Evolutionary conservation across 352 stramenopile genomes (phyloP).

Genomic region (Pythium insidiosum): DNA sequence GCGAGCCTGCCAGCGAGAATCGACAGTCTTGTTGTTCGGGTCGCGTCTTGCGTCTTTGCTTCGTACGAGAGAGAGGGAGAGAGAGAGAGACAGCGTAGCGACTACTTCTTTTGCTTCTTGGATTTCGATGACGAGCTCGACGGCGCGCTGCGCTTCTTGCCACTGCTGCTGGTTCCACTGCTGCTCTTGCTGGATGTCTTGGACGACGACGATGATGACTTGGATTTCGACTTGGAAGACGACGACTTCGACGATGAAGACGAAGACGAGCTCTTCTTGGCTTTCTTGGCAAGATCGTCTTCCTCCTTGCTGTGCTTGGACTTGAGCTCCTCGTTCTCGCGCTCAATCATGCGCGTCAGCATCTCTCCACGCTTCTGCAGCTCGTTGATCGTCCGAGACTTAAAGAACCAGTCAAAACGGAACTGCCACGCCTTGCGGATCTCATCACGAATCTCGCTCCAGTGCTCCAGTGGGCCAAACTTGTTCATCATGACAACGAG

Average conservation of each 20-base stretch:
- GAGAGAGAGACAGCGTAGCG: no score
- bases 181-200: constrained; percentile 48
- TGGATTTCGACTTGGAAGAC: constrained; percentile 55
- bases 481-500: constrained; percentile 98
- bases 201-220: constrained; percentile 52
- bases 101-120: constrained; percentile 75
- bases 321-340: constrained; percentile 88
- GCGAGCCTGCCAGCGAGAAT: no score
- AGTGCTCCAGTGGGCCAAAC: constrained; percentile 94
- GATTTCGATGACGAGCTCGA: constrained; percentile 34
- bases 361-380: constrained; percentile 95
- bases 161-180: constrained; percentile 37
- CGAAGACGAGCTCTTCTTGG: constrained; percentile 45
- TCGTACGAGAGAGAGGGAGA: no score
- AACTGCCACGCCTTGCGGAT: constrained; percentile 98
- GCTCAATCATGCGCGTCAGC: constrained; percentile 93
- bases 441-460: constrained; percentile 96
- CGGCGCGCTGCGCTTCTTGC: constrained; percentile 63
- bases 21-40: no score
- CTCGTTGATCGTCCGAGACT: constrained; percentile 95
- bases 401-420: constrained; percentile 99
- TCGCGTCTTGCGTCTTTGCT: no score
- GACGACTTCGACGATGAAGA: constrained; percentile 50
- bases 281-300: constrained; percentile 73
- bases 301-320: constrained; percentile 64